phyloP scores from a whole-genome alignment of 179 eudicot genomes.

The Heliamphora pulchella region DNA sequence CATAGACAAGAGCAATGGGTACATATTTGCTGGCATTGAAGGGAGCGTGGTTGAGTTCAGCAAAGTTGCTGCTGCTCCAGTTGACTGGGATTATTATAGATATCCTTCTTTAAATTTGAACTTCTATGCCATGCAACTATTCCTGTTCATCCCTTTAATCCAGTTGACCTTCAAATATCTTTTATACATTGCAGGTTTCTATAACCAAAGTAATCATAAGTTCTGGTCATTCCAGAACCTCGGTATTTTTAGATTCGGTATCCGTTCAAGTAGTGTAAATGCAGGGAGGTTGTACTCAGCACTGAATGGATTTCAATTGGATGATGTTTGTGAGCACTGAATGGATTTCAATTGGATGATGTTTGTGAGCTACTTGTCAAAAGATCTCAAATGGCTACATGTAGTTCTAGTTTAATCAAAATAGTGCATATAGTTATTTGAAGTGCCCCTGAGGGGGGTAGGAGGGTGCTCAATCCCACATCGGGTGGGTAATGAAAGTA shows the following conservation, averaged over 20 bases:
- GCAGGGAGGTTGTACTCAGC: not conserved
- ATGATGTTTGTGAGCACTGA: not conserved
- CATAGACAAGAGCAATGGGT: conserved; percentile 91
- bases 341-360: not conserved
- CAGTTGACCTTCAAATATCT: not conserved
- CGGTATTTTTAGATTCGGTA: not conserved
- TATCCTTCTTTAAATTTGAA: conserved; percentile 54
- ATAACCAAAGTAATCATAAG: not conserved
- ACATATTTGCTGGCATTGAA: conserved; percentile 78
- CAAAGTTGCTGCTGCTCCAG: conserved; percentile 77
- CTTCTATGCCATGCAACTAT: not conserved
- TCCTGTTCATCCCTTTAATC: not conserved
- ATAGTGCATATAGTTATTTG: too few relatives aligned
- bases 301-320: not conserved
- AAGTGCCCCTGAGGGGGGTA: not conserved
- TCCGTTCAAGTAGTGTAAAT: not conserved
- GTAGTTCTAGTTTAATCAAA: not conserved
- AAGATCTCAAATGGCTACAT: not conserved
- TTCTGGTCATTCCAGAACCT: not conserved
- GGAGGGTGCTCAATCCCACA: too few relatives aligned
- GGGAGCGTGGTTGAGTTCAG: conserved; percentile 81
- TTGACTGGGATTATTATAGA: conserved; percentile 92
- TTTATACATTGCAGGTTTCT: not conserved
- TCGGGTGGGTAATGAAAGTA: too few relatives aligned
- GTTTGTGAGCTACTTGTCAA: not conserved